Base-by-base conservation (phyloP, 148 eudicot genomes). In the Heliosperma pusillum region DNA sequence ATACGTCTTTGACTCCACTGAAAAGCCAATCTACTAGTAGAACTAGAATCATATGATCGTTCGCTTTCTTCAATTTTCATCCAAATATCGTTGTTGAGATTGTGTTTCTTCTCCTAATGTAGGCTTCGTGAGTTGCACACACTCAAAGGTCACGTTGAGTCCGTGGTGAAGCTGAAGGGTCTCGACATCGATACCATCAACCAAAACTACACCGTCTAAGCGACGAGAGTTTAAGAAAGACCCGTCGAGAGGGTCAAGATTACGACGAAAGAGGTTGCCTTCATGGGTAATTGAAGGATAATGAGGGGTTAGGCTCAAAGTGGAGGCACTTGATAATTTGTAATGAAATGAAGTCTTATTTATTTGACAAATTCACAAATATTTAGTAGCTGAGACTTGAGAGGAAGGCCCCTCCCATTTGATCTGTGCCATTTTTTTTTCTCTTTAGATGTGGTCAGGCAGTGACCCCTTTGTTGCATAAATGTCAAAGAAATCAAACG, bases 41-140 rank as follows among this genome's bases (percentile, higher is more conserved):
- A 5, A 9, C 12, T 3, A 53, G 20, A 0, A 53, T 53, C 17
- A 53, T 17, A 53, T 3, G 19, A 53, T 53, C 57, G 3, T 53
- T 7, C 57, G 12, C 57, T 2, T 4, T 16, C 57, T 15, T 6
- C 17, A 2, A 10, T 66, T 33, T 12, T 30, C 44, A 66, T 66
- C 22, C 33, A 30, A 15, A 13, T 20, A 30, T 22, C 17, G 55
- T 11, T 53, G 63, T 47, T 59, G 11, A 47, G 13, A 7, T 17
- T 27, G 26, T 66, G 56, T 42, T 22, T 8, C 9, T 29, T 22
- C 3, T 19, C 10, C 2, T 19, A 24, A 26, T 82, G 76, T 30
- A 90, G 97, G 93, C 94, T 91, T 30, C 89, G 97, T n/a, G 97
- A 91, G 86, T 76, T 89, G 79, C 90, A 84, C 77, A 91, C 97